Evolutionary conservation across 2,329 filamentous ascomycete genomes (phyloP).

Genomic region (Cordyceps cateniannulata): DNA sequence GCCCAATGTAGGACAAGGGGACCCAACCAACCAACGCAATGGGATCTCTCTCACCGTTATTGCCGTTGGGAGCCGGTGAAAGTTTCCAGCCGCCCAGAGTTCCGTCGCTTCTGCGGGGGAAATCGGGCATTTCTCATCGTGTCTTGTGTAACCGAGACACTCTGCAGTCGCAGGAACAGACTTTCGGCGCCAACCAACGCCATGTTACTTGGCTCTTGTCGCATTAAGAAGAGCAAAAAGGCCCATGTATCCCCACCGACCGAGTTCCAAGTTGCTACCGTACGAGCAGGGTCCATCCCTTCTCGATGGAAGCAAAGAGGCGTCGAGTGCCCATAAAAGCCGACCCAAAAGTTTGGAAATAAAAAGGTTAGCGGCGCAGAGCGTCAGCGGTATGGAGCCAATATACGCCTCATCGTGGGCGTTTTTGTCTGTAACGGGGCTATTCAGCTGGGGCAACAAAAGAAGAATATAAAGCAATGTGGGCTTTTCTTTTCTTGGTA

Average conservation of each 20-base stretch:
- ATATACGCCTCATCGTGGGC: slow-evolving; percentile 7
- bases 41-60: neutral
- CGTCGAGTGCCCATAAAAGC: neutral
- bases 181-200: no score
- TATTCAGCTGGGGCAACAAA: slow-evolving; percentile 4
- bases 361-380: neutral
- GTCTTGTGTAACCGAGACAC: no score
- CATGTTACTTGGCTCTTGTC: no score
- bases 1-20: neutral
- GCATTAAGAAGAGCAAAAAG: no score
- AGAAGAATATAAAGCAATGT: neutral
- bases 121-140: no score
- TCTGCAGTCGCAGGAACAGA: no score
- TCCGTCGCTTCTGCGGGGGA: no score
- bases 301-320: neutral
- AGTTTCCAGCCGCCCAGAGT: no score
- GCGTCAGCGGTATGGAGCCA: neutral
- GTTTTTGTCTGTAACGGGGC: neutral
- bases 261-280: neutral
- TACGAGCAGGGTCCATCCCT: neutral
- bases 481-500: neutral
- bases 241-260: no score
- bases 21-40: no score
- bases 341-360: neutral
- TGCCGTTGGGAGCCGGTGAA: neutral